A percentile compares a stretch with the other conserved stretches of the same genome.
Evolutionary conservation across 2,329 filamentous ascomycete species (phyloP).

Genomic region (Seiridium cupressi): DNA sequence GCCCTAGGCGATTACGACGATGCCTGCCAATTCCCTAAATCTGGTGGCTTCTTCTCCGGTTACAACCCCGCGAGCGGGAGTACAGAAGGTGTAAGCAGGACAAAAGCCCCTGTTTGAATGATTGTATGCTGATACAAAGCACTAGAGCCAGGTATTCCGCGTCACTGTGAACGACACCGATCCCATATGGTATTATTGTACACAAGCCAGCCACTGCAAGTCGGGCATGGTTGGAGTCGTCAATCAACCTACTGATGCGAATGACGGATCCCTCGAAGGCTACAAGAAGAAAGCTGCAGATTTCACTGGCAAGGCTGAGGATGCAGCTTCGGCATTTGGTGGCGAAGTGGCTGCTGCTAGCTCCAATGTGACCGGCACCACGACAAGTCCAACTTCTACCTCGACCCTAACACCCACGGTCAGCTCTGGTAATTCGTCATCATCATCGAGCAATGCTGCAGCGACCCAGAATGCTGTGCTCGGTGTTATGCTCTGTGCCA

Average conservation of each 20-base stretch:
- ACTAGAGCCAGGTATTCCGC: conserved; percentile 31
- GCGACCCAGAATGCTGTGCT: too few relatives aligned
- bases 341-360: conserved; percentile 10
- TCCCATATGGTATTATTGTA: conserved; percentile 50
- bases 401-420: background rate
- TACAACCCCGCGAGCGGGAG: conserved; percentile 13
- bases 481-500: too few relatives aligned
- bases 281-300: conserved; percentile 25
- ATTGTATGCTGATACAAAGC: background rate
- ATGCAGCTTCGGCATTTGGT: background rate
- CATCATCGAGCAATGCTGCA: too few relatives aligned
- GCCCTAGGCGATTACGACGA: conserved; percentile 36
- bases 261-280: conserved; percentile 32
- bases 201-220: conserved; percentile 43
- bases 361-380: background rate
- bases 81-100: background rate
- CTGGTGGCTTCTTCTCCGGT: conserved; percentile 38
- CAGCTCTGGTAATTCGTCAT: too few relatives aligned
- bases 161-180: conserved; percentile 43
- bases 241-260: conserved; percentile 23
- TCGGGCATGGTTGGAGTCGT: conserved; percentile 37
- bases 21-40: conserved; percentile 34
- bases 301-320: background rate
- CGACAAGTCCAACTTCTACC: background rate
- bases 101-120: background rate